Base-by-base conservation (phyloP, 345 rosid species). In the Dipteronia dyeriana region DNA sequence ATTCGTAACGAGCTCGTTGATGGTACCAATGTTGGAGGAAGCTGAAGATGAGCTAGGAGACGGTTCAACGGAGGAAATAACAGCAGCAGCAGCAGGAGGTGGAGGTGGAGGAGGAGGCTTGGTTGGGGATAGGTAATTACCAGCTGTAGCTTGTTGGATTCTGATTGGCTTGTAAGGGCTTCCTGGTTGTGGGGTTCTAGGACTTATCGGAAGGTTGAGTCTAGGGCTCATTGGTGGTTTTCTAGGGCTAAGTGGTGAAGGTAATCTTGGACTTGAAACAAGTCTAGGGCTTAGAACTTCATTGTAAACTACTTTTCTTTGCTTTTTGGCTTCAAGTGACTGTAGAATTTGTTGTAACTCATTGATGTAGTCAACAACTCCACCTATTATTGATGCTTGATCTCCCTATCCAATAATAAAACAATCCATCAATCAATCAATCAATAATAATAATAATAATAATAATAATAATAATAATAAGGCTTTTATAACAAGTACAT, bases 331-430 rank as follows among this genome's bases (percentile, higher is more conserved):
- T 71, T 94, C 97, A 0, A 97, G 86, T 2, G 98, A 90, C 56
- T 91, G 95, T 6, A 97, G 92, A 75, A 97, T 76, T 85, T 97
- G 99, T 67, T 94, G 97, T 81, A 97, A 82, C 84, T 97, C 99
- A 26, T 86, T 91, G 79, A 97, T 92, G 88, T 94, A 97, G 77
- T 97, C 97, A 75, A 94, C 97, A 9, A 97, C 99, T 5, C 99
- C 99, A 57, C 97, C 98, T 43, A 97, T 97, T 45, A 94, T 94
- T 20, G 99, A 97, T 76, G 99, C 99, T 90, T 94, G 99, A 80
- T 97, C 99, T 74, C 98, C 98, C 98, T 97, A 26, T 22, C 0
- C 59, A 45, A 57, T 41, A 39, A 34, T 34, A 65, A 54, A 23
- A 43, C n/a, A 73, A 73, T 9, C 39, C n/a, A n/a, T n/a, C n/a